Conservation (phyloP, 208 protist species). For the Leishmania gerbilli region DNA sequence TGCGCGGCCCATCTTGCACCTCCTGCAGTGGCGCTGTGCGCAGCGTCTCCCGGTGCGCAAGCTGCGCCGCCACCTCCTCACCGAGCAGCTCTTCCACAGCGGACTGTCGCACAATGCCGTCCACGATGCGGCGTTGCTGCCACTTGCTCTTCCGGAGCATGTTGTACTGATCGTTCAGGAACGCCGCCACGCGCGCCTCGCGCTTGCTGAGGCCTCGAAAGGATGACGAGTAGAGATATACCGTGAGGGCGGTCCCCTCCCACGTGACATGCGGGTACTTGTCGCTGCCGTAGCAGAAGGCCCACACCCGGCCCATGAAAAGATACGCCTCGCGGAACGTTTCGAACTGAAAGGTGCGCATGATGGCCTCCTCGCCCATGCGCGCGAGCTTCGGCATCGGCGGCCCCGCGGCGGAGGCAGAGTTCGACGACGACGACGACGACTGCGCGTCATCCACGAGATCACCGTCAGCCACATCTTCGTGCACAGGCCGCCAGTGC, state of each 20-base stretch:
- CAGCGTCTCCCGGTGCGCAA: conserved; percentile 45
- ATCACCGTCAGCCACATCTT: conserved; percentile 17
- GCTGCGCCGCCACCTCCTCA: conserved; percentile 24
- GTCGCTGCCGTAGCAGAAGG: conserved; percentile 85
- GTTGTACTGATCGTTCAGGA: conserved; percentile 88
- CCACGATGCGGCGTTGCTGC: conserved; percentile 47
- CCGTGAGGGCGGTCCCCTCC: conserved; percentile 58
- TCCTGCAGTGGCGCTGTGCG: conserved; percentile 52
- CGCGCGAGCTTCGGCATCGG: conserved; percentile 24
- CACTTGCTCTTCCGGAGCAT: conserved; percentile 75
- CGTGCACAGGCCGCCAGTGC: conserved; percentile 66
- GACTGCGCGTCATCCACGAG: neutral
- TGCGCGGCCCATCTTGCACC: conserved; percentile 24
- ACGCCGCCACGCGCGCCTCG: conserved; percentile 80
- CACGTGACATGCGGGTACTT: conserved; percentile 80
- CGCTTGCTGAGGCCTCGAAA: conserved; percentile 82
- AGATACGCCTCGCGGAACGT: conserved; percentile 72
- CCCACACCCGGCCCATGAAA: conserved; percentile 84
- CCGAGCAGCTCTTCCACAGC: conserved; percentile 57
- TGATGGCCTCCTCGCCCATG: conserved; percentile 74
- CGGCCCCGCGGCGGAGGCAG: conserved; percentile 4
- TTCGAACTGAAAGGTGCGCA: conserved; percentile 65
- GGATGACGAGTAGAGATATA: conserved; percentile 84
- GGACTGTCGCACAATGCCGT: conserved; percentile 29
- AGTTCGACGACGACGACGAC: neutral